A percentile compares a stretch with the other conserved stretches of the same genome.
Conservation (phyloP, 345 rosid species). For the Raphanus sativus region DNA sequence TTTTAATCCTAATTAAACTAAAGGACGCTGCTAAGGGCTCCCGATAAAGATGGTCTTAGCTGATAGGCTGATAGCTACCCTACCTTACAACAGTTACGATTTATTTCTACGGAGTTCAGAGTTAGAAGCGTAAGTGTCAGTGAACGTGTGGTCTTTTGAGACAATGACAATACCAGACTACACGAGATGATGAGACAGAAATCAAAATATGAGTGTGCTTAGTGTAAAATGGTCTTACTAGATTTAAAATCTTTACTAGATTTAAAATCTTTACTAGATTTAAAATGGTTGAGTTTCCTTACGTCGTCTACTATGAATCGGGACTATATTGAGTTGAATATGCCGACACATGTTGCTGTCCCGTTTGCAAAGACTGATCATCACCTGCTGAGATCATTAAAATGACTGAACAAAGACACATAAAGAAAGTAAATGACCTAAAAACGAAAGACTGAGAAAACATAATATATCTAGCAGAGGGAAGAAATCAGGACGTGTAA, state of each 20-base stretch:
- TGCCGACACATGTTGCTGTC: slow-evolving; percentile 19
- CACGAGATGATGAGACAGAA: background rate
- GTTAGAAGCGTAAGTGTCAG: background rate
- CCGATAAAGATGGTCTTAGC: background rate
- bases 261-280: slow-evolving; percentile 4
- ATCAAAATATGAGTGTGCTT: background rate
- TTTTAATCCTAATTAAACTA: no score
- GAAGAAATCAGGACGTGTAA: slow-evolving; percentile 51
- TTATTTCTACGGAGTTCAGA: slow-evolving; percentile 12
- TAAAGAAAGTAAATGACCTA: background rate
- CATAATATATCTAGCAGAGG: slow-evolving; percentile 23
- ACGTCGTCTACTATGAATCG: slow-evolving; percentile 58
- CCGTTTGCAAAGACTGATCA: slow-evolving; percentile 31
- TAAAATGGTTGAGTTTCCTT: slow-evolving; percentile 21
- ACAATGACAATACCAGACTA: slow-evolving; percentile 36
- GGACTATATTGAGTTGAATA: slow-evolving; percentile 42
- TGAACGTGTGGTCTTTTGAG: background rate
- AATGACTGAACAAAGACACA: background rate
- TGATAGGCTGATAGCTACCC: background rate
- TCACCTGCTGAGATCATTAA: slow-evolving; percentile 36
- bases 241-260: no score
- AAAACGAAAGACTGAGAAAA: background rate
- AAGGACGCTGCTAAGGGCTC: no score
- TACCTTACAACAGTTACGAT: slow-evolving; percentile 4
- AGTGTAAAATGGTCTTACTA: slow-evolving; percentile 9